These are phyloP conservation scores for Aschersonia sp. DNA, from an alignment of 2,329 filamentous ascomycete species.

Conservation along the genomic window DNA sequence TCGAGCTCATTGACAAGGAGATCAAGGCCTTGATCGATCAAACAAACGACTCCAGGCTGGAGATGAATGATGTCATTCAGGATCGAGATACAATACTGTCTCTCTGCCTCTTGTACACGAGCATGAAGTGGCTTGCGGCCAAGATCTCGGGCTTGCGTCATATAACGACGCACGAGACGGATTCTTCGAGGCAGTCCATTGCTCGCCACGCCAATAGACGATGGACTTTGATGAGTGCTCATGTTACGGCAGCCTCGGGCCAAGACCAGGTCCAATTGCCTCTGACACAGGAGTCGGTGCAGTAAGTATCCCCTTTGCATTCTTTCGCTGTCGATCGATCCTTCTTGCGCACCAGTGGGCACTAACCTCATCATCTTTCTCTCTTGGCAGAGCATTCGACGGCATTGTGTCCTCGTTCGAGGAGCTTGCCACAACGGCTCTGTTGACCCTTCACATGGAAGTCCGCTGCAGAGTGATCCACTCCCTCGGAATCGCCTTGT, in stretches of 20 bases:
- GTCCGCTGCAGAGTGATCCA: conserved; percentile 74
- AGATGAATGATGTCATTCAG: conserved; percentile 71
- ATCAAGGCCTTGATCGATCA: conserved; percentile 40
- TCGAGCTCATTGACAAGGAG: conserved; percentile 48
- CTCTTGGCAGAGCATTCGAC: conserved; percentile 56
- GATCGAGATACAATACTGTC: conserved; percentile 77
- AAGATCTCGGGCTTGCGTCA: conserved; percentile 71
- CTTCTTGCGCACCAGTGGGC: not conserved
- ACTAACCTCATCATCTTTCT: conserved; percentile 9
- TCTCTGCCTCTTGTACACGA: conserved; percentile 82
- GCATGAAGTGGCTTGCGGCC: conserved; percentile 92
- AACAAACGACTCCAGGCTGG: conserved; percentile 46
- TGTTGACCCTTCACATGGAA: conserved; percentile 80
- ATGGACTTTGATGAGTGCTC: conserved; percentile 69
- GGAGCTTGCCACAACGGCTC: conserved; percentile 61
- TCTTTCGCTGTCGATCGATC: not conserved
- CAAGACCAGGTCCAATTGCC: conserved; percentile 65
- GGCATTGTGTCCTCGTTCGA: conserved; percentile 72
- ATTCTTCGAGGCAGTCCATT: conserved; percentile 43
- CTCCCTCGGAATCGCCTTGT: conserved; percentile 53
- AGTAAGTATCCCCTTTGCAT: conserved; percentile 34
- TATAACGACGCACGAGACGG: conserved; percentile 60
- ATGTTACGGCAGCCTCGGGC: conserved; percentile 42
- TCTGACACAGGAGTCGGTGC: conserved; percentile 71
- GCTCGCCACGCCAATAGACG: conserved; percentile 50